Evolutionary conservation across 139 green algal species (phyloP), one percentile per base, ranked within the genome.

Genomic region (Zygnema cylindricum): DNA sequence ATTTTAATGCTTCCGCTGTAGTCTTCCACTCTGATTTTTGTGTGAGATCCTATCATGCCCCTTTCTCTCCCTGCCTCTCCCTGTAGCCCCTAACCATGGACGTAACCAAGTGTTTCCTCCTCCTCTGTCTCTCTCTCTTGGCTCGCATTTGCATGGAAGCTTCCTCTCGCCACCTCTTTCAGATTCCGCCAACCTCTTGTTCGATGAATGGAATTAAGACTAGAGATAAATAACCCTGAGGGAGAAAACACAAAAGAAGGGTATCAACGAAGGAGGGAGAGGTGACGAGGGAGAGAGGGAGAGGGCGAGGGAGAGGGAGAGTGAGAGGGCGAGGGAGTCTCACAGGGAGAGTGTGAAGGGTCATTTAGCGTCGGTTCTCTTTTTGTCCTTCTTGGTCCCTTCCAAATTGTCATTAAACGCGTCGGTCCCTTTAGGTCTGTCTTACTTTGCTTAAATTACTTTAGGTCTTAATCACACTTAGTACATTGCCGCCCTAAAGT

Each of bases 31-130:
- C 49, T 63, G 7, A 25, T 16, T 16, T 63, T 16, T 63, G 7
- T 16, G 7, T 63, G 7, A 25, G 7, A 7, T 16, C 16, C 49
- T 63, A n/a, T 16, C 49, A 7, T 16, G 7, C 16, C 49, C 49
- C 49, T 63, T 16, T 63, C 49, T 16, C 49, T 16, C 76, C 25
- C 76, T 33, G 32, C 7, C 49, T 1, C 39, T 71, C 84, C 39
- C 88, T 88, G 91, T 92, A 92, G 78, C 93, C 90, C 25, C 38
- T 22, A 2, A 94, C 91, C 23, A 49, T 92, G 32, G 93, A 90
- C 2, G 16, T 23, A 21, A 94, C 92, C 91, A 94, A n/a, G n/a
- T n/a, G n/a, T n/a, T n/a, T n/a, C n/a, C n/a, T n/a, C n/a, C n/a
- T n/a, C n/a, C n/a, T n/a, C n/a, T n/a, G n/a, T n/a, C n/a, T n/a